These are phyloP conservation scores for Pleurotus giganteus DNA, from an alignment of 768 basidiomycete genomes.

Conservation along the genomic window DNA sequence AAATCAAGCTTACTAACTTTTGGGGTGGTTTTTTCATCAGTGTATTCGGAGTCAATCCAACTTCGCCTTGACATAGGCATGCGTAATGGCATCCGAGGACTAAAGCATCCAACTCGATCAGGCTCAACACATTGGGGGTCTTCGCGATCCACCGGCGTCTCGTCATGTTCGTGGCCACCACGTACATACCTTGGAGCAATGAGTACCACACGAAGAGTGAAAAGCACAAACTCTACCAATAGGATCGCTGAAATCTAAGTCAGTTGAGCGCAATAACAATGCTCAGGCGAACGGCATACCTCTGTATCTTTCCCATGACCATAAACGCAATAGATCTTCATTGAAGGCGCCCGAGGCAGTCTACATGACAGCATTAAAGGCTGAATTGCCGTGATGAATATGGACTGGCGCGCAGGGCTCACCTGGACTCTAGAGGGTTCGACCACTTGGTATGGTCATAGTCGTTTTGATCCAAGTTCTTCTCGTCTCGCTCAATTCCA, in stretches of 20 bases:
- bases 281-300: conserved; percentile 36
- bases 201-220: neutral
- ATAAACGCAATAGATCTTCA: conserved; percentile 92
- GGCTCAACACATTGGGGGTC: conserved; percentile 45
- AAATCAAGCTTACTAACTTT: conserved; percentile 35
- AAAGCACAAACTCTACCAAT: conserved; percentile 53
- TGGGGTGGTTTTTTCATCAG: conserved; percentile 56
- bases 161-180: conserved; percentile 67
- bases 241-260: conserved; percentile 59
- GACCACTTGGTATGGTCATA: conserved; percentile 84
- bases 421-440: conserved; percentile 85
- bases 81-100: conserved; percentile 46
- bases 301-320: conserved; percentile 97
- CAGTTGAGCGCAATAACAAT: neutral
- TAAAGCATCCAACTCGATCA: conserved; percentile 38
- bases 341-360: conserved; percentile 84
- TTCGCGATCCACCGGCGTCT: conserved; percentile 42
- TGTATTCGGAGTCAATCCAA: conserved; percentile 87
- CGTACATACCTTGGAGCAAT: conserved; percentile 59
- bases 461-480: conserved; percentile 61
- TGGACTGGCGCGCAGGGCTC: conserved; percentile 5
- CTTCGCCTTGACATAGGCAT: conserved; percentile 51
- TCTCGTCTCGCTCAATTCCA: conserved; percentile 79
- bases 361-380: conserved; percentile 31
- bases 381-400: neutral